Percentiles rank a stretch among this genome's conserved stretches.
phyloP scores from a whole-genome alignment of 2,329 filamentous ascomycete genomes.

The Nigrospora osmanthi region DNA sequence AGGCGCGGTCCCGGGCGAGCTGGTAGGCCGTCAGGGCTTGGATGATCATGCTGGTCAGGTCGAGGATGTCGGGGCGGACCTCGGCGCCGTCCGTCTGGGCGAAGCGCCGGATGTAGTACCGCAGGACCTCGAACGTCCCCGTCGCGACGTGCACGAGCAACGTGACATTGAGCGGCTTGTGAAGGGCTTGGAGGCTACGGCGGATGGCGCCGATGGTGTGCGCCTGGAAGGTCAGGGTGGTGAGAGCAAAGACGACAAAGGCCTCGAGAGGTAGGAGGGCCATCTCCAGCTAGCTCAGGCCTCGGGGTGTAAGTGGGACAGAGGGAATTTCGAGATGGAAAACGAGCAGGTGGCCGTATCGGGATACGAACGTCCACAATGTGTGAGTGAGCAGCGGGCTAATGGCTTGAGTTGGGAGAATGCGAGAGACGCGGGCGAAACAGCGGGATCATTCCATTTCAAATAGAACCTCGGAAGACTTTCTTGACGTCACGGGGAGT shows the following conservation, averaged over 20 bases:
- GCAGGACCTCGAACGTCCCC: background rate
- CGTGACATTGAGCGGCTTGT: background rate
- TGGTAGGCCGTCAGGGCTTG: slow-evolving; percentile 1
- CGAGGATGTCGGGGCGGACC: slow-evolving; percentile 1
- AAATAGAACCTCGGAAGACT: too few species aligned
- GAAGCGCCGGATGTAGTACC: slow-evolving; percentile 3
- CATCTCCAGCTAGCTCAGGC: background rate
- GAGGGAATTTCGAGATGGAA: too few species aligned
- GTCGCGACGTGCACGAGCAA: slow-evolving; percentile 1
- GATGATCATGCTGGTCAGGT: background rate
- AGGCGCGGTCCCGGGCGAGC: slow-evolving; percentile 4
- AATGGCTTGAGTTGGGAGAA: too few species aligned
- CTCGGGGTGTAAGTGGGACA: too few species aligned
- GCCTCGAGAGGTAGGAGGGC: slow-evolving; percentile 1
- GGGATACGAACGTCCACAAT: too few species aligned
- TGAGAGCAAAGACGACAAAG: background rate
- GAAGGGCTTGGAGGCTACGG: background rate
- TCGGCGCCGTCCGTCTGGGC: background rate
- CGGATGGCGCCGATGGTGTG: background rate
- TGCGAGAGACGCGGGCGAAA: too few species aligned
- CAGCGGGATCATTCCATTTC: too few species aligned
- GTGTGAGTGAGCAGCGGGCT: too few species aligned
- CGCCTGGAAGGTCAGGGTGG: background rate
- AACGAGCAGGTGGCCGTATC: too few species aligned
- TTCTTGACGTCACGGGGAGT: too few species aligned